Conservation (phyloP, 2,329 filamentous ascomycete genomes). For the Chrysosphaeria jannelii region DNA sequence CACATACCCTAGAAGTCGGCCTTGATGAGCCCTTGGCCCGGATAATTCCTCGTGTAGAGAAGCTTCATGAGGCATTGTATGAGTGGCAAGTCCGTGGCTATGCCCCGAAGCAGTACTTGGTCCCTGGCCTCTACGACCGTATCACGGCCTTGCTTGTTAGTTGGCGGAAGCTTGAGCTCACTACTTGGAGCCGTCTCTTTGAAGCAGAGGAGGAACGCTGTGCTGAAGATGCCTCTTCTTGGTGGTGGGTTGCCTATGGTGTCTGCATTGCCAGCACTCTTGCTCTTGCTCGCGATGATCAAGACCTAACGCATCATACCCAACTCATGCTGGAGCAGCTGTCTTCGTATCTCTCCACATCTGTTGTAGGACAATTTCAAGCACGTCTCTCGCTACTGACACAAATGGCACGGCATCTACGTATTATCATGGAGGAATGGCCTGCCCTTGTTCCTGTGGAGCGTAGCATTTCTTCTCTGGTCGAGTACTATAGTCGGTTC, state of each 20-base stretch:
- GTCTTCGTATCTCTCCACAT: constrained; percentile 47
- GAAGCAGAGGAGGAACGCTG: constrained; percentile 57
- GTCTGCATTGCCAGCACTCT: constrained; percentile 47
- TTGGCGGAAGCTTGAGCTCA: constrained; percentile 75
- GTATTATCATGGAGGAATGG: constrained; percentile 27
- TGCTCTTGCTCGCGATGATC: constrained; percentile 25
- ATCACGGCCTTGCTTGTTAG: constrained; percentile 55
- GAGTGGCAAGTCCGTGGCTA: constrained; percentile 80
- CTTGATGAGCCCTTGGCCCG: constrained; percentile 66
- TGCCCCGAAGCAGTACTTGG: constrained; percentile 52
- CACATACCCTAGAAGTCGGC: constrained; percentile 42
- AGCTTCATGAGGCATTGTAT: constrained; percentile 56
- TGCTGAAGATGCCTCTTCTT: constrained; percentile 48
- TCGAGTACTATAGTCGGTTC: constrained; percentile 45
- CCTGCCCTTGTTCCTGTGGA: constrained; percentile 25
- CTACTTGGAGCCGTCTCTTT: constrained; percentile 72
- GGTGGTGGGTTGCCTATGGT: constrained; percentile 95
- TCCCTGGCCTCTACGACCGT: constrained; percentile 37
- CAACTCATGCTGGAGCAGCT: constrained; percentile 44
- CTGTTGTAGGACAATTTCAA: constrained; percentile 54
- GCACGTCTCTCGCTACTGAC: constrained; percentile 40
- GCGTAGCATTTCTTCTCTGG: constrained; percentile 43
- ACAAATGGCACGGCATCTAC: constrained; percentile 33
- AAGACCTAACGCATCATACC: constrained; percentile 31
- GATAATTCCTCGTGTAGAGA: constrained; percentile 62